Percentiles rank a stretch among this genome's conserved stretches.
Evolutionary conservation across 164 flowering plant genomes (phyloP).

Genomic region (Annona cherimola): DNA sequence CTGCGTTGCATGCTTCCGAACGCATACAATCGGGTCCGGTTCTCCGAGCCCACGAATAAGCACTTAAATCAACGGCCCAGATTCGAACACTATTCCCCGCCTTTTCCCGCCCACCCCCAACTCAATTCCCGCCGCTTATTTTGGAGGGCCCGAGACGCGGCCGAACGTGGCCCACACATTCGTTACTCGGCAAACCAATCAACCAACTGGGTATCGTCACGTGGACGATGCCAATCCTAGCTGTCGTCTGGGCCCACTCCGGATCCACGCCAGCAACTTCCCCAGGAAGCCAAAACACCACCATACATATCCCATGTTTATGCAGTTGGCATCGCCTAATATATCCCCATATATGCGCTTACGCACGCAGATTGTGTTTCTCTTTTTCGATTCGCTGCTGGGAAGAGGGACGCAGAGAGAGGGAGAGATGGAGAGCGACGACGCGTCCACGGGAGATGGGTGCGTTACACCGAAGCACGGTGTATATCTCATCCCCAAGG

Average conservation of each 20-base stretch:
- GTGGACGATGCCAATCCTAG: slow-evolving; percentile 2
- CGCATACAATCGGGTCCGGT: too few relatives aligned
- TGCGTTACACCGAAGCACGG: slow-evolving; percentile 42
- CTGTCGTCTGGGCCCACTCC: slow-evolving; percentile 3
- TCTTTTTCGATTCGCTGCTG: too few relatives aligned
- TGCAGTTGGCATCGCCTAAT: background rate
- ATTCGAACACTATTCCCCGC: background rate
- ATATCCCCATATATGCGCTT: background rate
- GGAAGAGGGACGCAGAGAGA: background rate
- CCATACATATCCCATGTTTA: too few relatives aligned
- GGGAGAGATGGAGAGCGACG: background rate
- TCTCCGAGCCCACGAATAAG: too few relatives aligned
- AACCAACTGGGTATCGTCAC: background rate
- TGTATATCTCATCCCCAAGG: slow-evolving; percentile 26
- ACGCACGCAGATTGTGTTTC: background rate
- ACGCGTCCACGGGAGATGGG: slow-evolving; percentile 21
- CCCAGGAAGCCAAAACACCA: background rate
- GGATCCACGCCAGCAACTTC: background rate
- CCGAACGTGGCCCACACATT: background rate
- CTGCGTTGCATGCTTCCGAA: too few relatives aligned
- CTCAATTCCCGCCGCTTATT: background rate
- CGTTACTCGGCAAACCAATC: background rate
- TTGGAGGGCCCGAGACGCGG: background rate
- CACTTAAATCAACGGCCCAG: background rate
- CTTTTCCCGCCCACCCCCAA: background rate